Conservation (phyloP, 2,329 filamentous ascomycete genomes). For the Tricladium varicosporioides region DNA sequence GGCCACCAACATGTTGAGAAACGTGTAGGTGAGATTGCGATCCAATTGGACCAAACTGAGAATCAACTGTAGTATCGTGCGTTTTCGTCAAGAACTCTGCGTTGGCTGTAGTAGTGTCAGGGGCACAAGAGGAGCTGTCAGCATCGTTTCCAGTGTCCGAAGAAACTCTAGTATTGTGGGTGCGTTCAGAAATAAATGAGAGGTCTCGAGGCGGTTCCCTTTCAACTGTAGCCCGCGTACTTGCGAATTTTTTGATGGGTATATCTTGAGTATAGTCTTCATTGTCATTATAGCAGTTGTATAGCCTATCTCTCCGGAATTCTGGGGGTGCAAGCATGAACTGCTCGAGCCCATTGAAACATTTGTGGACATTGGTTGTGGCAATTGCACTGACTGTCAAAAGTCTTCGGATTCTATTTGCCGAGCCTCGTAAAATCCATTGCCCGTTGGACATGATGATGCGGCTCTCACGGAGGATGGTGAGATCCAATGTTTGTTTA, state of each 20-base stretch:
- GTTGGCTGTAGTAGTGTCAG: not conserved
- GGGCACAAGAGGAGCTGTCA: not conserved
- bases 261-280: not conserved
- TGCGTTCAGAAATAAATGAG: no score
- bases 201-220: no score
- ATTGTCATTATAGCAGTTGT: not conserved
- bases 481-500: no score
- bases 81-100: not conserved
- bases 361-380: not conserved
- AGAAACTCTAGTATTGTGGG: no score
- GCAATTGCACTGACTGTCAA: not conserved
- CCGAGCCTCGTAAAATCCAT: no score
- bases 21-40: constrained; percentile 79
- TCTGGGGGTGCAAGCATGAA: not conserved
- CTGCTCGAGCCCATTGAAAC: not conserved
- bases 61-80: constrained; percentile 49
- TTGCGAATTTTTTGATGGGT: no score
- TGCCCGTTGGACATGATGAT: no score
- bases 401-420: not conserved
- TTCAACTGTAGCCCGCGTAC: no score
- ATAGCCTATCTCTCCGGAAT: not conserved
- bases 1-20: constrained; percentile 77
- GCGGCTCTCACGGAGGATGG: no score
- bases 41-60: constrained; percentile 83
- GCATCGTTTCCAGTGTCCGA: not conserved